phyloP scores from a whole-genome alignment of 306 rosid species.

The Fagus crenata region DNA sequence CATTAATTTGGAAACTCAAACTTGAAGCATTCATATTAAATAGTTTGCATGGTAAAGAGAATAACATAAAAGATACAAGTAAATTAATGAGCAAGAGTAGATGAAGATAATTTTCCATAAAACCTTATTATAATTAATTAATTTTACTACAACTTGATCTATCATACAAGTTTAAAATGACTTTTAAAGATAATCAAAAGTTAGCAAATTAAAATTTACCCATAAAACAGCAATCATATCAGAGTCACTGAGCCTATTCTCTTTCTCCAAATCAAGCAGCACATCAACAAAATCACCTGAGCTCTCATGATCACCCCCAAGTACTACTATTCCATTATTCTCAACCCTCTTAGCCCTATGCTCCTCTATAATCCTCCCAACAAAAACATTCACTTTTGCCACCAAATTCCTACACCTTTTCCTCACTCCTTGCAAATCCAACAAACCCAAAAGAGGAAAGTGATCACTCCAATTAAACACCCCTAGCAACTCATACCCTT shows the following conservation, averaged over 20 bases:
- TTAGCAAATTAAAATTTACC: conserved; percentile 40
- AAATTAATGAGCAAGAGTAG: neutral
- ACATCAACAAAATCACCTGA: conserved; percentile 73
- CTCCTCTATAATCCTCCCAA: conserved; percentile 61
- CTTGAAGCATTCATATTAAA: neutral
- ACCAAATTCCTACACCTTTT: conserved; percentile 58
- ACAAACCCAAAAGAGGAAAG: conserved; percentile 58
- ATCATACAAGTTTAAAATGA: neutral
- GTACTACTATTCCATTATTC: neutral
- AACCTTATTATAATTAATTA: neutral
- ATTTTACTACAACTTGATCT: neutral
- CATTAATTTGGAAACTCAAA: neutral
- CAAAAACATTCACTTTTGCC: conserved; percentile 54
- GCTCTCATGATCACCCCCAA: neutral
- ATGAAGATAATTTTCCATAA: neutral
- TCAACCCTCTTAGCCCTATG: conserved; percentile 39
- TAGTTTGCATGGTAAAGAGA: neutral
- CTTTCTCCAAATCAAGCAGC: conserved; percentile 66
- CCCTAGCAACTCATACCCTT: conserved; percentile 79
- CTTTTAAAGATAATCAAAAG: neutral
- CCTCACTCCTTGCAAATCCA: conserved; percentile 75
- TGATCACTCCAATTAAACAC: conserved; percentile 76
- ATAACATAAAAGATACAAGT: neutral
- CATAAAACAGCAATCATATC: conserved; percentile 87
- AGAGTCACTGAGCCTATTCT: conserved; percentile 51